These are phyloP conservation scores for Wickerhamiella sergipiensis DNA, from an alignment of 805 yeast species.

Conservation along the genomic window DNA sequence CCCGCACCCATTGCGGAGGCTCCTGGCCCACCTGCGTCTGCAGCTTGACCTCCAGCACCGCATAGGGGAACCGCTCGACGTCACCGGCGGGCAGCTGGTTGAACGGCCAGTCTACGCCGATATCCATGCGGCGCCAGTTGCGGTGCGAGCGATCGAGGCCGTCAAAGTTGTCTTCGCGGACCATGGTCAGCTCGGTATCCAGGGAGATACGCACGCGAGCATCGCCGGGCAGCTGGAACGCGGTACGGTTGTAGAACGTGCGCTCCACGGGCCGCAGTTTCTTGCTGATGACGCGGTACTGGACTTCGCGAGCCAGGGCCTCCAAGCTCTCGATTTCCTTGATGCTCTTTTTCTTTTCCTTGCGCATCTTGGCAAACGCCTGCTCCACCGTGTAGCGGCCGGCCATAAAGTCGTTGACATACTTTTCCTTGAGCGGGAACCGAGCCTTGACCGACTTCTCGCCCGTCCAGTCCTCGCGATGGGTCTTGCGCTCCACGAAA, in stretches of 20 bases:
- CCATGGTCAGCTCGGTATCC: slow-evolving; percentile 95
- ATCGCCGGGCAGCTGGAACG: slow-evolving; percentile 98
- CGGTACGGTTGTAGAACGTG: slow-evolving; percentile 94
- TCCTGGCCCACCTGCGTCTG: slow-evolving; percentile 98
- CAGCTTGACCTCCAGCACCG: slow-evolving; percentile 90
- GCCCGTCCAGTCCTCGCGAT: slow-evolving; percentile 99
- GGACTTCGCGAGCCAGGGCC: slow-evolving; percentile 84
- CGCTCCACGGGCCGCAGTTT: slow-evolving; percentile 88
- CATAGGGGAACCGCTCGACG: slow-evolving; percentile 89
- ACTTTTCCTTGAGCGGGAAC: slow-evolving; percentile 80
- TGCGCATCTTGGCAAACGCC: slow-evolving; percentile 83
- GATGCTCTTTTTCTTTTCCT: slow-evolving; percentile 75
- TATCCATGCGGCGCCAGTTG: slow-evolving; percentile 98
- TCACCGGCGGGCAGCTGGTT: slow-evolving; percentile 71
- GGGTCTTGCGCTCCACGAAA: slow-evolving; percentile 94
- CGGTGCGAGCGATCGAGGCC: slow-evolving; percentile 78
- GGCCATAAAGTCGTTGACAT: slow-evolving; percentile 67
- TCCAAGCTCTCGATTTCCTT: slow-evolving; percentile 87
- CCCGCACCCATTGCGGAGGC: slow-evolving; percentile 96
- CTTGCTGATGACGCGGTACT: slow-evolving; percentile 73
- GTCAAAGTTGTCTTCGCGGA: slow-evolving; percentile 94
- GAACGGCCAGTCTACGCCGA: slow-evolving; percentile 96
- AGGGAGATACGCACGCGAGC: slow-evolving; percentile 97
- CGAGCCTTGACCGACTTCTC: slow-evolving; percentile 98
- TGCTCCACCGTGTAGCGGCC: slow-evolving; percentile 82